Base-by-base conservation (phyloP, 352 stramenopile genomes). In the Phytophthora europaea region DNA sequence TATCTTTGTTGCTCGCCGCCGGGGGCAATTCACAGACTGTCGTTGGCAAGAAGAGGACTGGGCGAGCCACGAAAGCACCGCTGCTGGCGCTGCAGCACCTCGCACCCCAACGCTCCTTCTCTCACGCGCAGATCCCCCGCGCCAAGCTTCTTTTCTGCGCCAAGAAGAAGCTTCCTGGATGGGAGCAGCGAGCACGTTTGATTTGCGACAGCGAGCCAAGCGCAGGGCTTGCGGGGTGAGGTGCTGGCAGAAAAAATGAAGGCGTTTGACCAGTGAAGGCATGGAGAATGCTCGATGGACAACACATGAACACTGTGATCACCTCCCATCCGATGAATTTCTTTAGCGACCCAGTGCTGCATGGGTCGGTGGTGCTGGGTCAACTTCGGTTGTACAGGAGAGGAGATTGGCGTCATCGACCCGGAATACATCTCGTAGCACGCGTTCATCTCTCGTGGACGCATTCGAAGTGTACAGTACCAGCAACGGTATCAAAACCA, bases 201-300 rank as follows among this genome's bases (percentile, higher is more conserved):
- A 73, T 73, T 73, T 73, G 67, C 51, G 43, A 53, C 31, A 58
- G 16, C 58, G 40, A 60, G 36, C 36, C 53, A 64, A 43, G 61
- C 50, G 26, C 53, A 63, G 63, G 40, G 53, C 55, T 70, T 16
- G 47, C 16, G 38, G 4, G 38, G 15, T 52, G 18, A 52, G 45
- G 18, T 53, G 50, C 38, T 54, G 31, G 3, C 53, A 53, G 38
- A 62, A 47, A 28, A 58, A 18, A 20, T 43, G 10, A 43, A 43
- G 10, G 36, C 28, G 28, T 31, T 31, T 31, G 6, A 31, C 28
- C 28, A 31, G 28, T 56, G 36, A 16, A 50, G 4, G 28, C 38
- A 53, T 28, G 20, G 47, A 53, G 47, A n/a, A 53, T 20, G 6
- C 13, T 31, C 8, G 47, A 28, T 53, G 47, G 20, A 53, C 43